Evolutionary conservation across 2,329 filamentous ascomycete genomes (phyloP).

Genomic region (Canariomyces notabilis): DNA sequence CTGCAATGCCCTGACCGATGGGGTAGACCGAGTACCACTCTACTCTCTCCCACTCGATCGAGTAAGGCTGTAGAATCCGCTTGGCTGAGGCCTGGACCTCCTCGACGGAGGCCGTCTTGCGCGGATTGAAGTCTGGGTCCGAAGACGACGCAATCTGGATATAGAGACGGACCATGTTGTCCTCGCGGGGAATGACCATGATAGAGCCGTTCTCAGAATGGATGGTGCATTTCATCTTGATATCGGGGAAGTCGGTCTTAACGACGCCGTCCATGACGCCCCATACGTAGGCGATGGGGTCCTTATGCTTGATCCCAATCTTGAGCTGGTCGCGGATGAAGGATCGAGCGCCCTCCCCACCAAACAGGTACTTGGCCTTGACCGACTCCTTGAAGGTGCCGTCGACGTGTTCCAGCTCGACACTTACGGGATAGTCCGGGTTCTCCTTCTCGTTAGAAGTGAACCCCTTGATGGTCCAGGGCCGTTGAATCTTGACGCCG

Average conservation of each 20-base stretch:
- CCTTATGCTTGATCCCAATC: slow-evolving; percentile 66
- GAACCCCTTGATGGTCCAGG: slow-evolving; percentile 61
- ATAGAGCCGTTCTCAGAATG: slow-evolving; percentile 70
- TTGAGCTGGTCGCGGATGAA: slow-evolving; percentile 59
- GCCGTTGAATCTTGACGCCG: slow-evolving; percentile 55
- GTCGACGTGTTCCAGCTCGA: slow-evolving; percentile 71
- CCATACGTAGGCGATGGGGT: slow-evolving; percentile 68
- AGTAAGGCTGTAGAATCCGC: slow-evolving; percentile 61
- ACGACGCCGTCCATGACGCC: slow-evolving; percentile 72
- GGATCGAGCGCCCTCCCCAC: slow-evolving; percentile 66
- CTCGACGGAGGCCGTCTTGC: slow-evolving; percentile 57
- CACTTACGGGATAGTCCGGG: slow-evolving; percentile 71
- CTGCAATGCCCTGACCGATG: slow-evolving; percentile 68
- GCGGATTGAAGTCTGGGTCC: slow-evolving; percentile 56
- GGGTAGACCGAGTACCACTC: slow-evolving; percentile 76
- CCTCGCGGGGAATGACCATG: slow-evolving; percentile 72
- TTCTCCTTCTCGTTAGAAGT: slow-evolving; percentile 51
- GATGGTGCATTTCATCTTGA: slow-evolving; percentile 74
- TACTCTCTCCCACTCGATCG: slow-evolving; percentile 60
- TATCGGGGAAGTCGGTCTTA: slow-evolving; percentile 70
- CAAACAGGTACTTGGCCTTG: slow-evolving; percentile 64
- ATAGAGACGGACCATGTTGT: slow-evolving; percentile 64
- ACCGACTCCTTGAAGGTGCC: slow-evolving; percentile 63
- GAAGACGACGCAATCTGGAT: slow-evolving; percentile 62
- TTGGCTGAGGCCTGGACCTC: slow-evolving; percentile 62